These are phyloP conservation scores for Colletotrichum tabaci DNA, from an alignment of 2,329 filamentous ascomycete species.

Conservation along the genomic window DNA sequence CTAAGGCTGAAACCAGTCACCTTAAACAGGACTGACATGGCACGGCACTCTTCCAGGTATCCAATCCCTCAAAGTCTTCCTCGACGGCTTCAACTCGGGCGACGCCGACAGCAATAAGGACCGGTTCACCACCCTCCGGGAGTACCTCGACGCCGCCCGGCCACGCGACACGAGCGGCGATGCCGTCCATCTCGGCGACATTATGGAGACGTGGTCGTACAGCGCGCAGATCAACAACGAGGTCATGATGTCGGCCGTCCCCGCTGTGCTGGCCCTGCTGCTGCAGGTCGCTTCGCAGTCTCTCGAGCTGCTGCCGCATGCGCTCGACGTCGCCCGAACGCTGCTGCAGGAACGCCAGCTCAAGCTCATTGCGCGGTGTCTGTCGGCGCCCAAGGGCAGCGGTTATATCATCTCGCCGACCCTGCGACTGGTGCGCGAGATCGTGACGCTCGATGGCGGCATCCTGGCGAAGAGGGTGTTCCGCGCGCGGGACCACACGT, in stretches of 20 bases:
- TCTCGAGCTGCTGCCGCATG: conserved; percentile 81
- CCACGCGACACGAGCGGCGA: conserved; percentile 61
- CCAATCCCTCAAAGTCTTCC: conserved; percentile 78
- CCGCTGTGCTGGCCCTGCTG: conserved; percentile 85
- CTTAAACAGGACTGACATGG: not conserved
- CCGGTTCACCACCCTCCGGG: conserved; percentile 73
- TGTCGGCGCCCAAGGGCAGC: conserved; percentile 86
- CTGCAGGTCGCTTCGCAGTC: conserved; percentile 83
- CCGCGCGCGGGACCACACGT: conserved; percentile 81
- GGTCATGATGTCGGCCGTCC: conserved; percentile 82
- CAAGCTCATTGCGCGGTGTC: conserved; percentile 83
- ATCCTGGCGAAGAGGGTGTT: conserved; percentile 84
- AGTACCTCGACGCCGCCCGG: conserved; percentile 75
- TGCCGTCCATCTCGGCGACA: conserved; percentile 78
- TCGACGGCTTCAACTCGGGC: conserved; percentile 74
- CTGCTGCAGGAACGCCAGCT: conserved; percentile 86
- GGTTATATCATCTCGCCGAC: conserved; percentile 92
- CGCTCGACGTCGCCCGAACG: conserved; percentile 84
- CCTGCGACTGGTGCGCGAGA: conserved; percentile 86
- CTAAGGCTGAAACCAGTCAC: no score
- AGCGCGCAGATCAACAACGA: conserved; percentile 86
- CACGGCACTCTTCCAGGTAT: conserved; percentile 63
- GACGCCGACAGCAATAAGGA: conserved; percentile 63
- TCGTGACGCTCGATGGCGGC: conserved; percentile 89
- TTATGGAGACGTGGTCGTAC: conserved; percentile 92